phyloP scores from a whole-genome alignment of 108 stramenopile species.

The Pseudonitzschia pungens region DNA sequence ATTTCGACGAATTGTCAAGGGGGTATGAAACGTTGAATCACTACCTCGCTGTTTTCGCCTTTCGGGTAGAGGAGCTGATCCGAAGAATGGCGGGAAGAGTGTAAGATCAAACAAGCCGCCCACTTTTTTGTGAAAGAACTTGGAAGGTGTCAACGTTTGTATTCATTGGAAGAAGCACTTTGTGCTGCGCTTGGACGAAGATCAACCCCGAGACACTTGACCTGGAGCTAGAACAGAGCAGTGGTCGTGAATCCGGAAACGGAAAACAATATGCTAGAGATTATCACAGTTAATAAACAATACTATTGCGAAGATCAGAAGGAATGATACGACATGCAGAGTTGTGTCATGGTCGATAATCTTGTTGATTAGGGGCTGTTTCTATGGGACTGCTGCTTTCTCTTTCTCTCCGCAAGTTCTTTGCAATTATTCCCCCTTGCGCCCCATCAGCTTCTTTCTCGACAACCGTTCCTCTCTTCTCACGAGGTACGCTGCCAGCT shows the following conservation, averaged over 20 bases:
- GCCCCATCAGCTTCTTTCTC: constrained; percentile 4
- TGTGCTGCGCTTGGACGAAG: no score
- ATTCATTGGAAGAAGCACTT: neutral
- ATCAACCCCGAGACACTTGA: no score
- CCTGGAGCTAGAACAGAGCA: no score
- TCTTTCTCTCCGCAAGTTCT: no score
- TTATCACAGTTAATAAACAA: no score
- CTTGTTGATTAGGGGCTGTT: no score
- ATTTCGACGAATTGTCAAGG: neutral
- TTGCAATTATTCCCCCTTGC: neutral
- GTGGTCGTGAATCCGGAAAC: no score
- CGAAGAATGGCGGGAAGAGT: neutral
- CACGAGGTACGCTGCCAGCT: constrained; percentile 52
- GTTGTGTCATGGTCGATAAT: no score
- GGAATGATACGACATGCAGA: no score
- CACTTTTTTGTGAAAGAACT: neutral
- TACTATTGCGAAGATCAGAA: no score
- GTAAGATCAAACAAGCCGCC: neutral
- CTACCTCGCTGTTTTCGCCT: neutral
- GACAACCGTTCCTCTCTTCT: constrained; percentile 51
- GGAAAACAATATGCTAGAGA: neutral
- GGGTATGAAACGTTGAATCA: constrained; percentile 7
- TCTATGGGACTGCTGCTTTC: neutral
- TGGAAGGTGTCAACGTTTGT: neutral
- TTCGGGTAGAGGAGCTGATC: neutral